phyloP scores from a whole-genome alignment of 116 monocot species.

The Trichopus zeylanicus region DNA sequence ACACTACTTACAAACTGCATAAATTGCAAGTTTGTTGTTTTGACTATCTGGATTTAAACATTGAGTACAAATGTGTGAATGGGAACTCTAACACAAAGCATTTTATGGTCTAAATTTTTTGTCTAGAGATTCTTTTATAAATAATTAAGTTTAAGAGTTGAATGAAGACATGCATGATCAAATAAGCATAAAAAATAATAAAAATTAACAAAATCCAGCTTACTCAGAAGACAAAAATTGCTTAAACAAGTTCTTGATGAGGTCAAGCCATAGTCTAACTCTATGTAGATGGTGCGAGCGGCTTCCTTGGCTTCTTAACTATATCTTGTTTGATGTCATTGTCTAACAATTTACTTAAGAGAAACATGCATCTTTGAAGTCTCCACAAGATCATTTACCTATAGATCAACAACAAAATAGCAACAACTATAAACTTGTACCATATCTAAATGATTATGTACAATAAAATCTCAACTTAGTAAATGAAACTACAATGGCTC shows the following conservation, averaged over 20 bases:
- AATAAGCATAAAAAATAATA: not conserved
- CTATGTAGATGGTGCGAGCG: conserved; percentile 67
- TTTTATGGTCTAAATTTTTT: not conserved
- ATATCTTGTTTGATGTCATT: conserved; percentile 43
- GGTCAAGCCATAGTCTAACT: conserved; percentile 77
- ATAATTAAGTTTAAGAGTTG: not conserved
- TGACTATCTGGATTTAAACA: too few species aligned
- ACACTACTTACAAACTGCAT: too few species aligned
- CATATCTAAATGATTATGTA: not conserved
- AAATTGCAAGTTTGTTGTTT: too few species aligned
- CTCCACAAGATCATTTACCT: conserved; percentile 64
- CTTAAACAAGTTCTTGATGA: conserved; percentile 67
- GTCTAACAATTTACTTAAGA: conserved; percentile 44
- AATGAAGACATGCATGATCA: not conserved
- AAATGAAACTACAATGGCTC: too few species aligned
- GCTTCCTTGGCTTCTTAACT: conserved; percentile 63
- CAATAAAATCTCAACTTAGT: too few species aligned
- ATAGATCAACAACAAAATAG: conserved; percentile 1
- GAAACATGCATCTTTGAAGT: conserved; percentile 48
- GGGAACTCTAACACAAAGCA: too few species aligned
- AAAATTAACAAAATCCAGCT: not conserved
- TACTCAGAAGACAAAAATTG: conserved; percentile 63
- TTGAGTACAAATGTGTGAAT: too few species aligned
- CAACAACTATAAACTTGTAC: not conserved
- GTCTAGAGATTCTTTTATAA: not conserved